These are phyloP conservation scores for Bathelium albidoporum DNA, from an alignment of 495 filamentous ascomycete species.

Conservation along the genomic window DNA sequence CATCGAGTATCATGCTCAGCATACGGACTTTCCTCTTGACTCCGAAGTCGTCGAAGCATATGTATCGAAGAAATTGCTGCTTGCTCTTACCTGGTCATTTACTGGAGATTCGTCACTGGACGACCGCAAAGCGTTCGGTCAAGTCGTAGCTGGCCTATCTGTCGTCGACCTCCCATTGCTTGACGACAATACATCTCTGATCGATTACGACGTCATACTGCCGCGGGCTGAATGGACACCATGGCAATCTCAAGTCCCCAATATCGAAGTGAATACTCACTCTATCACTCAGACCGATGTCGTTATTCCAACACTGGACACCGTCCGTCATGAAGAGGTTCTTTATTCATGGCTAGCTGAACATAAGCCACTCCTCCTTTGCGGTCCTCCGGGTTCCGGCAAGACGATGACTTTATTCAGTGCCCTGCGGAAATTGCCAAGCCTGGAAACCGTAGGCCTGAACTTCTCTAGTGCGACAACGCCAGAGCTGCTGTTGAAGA, in stretches of 20 bases:
- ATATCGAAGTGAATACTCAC: conserved; percentile 93
- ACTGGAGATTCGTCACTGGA: conserved; percentile 85
- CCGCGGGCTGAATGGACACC: conserved; percentile 78
- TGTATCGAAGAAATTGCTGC: conserved; percentile 81
- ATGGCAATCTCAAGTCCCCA: conserved; percentile 91
- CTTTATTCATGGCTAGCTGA: conserved; percentile 98
- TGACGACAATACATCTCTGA: conserved; percentile 66
- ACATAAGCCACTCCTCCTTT: conserved; percentile 91
- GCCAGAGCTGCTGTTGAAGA: conserved; percentile 94
- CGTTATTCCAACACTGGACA: conserved; percentile 94
- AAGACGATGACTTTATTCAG: conserved; percentile 99
- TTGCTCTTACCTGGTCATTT: conserved; percentile 87
- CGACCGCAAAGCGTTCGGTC: conserved; percentile 82
- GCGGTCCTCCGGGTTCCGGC: conserved; percentile 93
- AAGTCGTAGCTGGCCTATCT: conserved; percentile 64
- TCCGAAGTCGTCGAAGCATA: conserved; percentile 79
- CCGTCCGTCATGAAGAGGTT: conserved; percentile 92
- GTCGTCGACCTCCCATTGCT: conserved; percentile 73
- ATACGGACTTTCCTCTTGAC: conserved; percentile 86
- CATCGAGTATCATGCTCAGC: conserved; percentile 89
- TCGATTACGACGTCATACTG: conserved; percentile 86
- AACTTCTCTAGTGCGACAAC: conserved; percentile 99
- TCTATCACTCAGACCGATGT: conserved; percentile 94
- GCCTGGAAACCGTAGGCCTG: conserved; percentile 97
- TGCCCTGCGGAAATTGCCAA: conserved; percentile 86